Evolutionary conservation across 768 basidiomycete genomes (phyloP).

Genomic region (Rhodotorula sphaerocarpa): DNA sequence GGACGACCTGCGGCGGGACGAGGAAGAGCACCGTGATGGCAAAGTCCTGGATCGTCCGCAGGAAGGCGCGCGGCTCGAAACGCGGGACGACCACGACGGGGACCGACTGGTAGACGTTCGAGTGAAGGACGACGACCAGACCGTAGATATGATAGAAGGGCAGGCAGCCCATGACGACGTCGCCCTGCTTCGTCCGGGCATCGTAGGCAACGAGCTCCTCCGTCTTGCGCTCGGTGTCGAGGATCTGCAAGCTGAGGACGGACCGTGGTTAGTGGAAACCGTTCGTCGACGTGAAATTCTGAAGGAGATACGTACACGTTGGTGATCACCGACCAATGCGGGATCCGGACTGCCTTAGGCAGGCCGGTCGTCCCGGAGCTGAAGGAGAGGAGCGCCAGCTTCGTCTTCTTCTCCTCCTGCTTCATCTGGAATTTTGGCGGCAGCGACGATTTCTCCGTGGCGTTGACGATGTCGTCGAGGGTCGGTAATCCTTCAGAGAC

Average conservation of each 20-base stretch:
- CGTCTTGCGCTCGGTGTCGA: background rate
- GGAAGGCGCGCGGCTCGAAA: constrained; percentile 13
- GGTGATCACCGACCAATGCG: constrained; percentile 21
- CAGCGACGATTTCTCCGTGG: background rate
- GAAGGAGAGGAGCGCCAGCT: constrained; percentile 22
- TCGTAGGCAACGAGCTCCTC: background rate
- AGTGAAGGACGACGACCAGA: constrained; percentile 18
- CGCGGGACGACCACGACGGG: constrained; percentile 16
- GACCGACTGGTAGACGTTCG: constrained; percentile 1
- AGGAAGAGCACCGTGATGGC: constrained; percentile 29
- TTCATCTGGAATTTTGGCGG: constrained; percentile 1
- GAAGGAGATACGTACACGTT: constrained; percentile 15
- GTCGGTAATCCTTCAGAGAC: constrained; percentile 8
- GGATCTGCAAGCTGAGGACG: background rate
- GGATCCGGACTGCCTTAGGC: constrained; percentile 28
- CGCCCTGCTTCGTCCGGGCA: constrained; percentile 9
- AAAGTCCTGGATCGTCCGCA: constrained; percentile 15
- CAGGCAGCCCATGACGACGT: constrained; percentile 15
- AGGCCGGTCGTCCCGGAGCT: constrained; percentile 26
- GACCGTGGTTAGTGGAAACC: too few species aligned
- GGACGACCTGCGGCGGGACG: constrained; percentile 26
- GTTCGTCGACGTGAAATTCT: too few species aligned
- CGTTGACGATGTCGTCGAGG: constrained; percentile 20
- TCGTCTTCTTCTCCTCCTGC: constrained; percentile 4
- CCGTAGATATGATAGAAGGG: constrained; percentile 34